Percentiles rank a stretch among this genome's conserved stretches.
Evolutionary conservation across 106 monocot species (phyloP).

Genomic region (Alisma plantagoaquatica): DNA sequence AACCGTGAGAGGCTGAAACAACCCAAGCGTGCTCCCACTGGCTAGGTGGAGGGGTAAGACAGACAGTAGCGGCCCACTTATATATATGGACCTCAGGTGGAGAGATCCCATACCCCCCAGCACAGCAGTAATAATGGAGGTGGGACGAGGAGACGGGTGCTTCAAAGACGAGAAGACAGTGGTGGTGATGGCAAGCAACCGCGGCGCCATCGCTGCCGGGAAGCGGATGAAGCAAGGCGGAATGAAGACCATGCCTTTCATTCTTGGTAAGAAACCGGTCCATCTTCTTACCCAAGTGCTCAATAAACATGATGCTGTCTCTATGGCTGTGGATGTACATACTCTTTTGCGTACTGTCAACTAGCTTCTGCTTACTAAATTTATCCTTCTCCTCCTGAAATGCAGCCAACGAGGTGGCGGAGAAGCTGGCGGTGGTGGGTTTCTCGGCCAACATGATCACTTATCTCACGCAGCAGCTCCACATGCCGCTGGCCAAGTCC

Average conservation of each 20-base stretch:
- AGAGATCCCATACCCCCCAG: too few relatives aligned
- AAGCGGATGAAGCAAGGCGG: slow-evolving; percentile 9
- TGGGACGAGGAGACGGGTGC: too few relatives aligned
- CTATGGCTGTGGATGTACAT: background rate
- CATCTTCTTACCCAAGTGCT: too few relatives aligned
- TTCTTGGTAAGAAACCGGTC: slow-evolving; percentile 11
- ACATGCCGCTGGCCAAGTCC: slow-evolving; percentile 65
- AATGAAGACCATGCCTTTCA: slow-evolving; percentile 23
- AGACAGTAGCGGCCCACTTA: too few relatives aligned
- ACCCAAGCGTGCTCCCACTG: too few relatives aligned
- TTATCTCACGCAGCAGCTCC: slow-evolving; percentile 68
- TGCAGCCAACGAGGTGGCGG: slow-evolving; percentile 37
- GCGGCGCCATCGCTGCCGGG: background rate
- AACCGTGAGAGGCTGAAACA: too few relatives aligned
- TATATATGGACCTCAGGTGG: too few relatives aligned
- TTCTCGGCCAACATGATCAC: slow-evolving; percentile 82
- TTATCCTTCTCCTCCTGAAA: background rate
- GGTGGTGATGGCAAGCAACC: background rate
- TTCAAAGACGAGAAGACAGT: too few relatives aligned
- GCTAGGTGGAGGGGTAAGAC: too few relatives aligned
- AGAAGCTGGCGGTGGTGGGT: slow-evolving; percentile 77
- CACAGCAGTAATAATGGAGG: too few relatives aligned
- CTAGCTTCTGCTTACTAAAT: background rate
- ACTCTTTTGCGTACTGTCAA: background rate
- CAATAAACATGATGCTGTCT: too few relatives aligned